Percentiles rank a stretch among this genome's conserved stretches.
These are phyloP conservation scores for Chaetomiaceae sp. DNA, from an alignment of 2,329 filamentous ascomycete genomes.

Conservation along the genomic window DNA sequence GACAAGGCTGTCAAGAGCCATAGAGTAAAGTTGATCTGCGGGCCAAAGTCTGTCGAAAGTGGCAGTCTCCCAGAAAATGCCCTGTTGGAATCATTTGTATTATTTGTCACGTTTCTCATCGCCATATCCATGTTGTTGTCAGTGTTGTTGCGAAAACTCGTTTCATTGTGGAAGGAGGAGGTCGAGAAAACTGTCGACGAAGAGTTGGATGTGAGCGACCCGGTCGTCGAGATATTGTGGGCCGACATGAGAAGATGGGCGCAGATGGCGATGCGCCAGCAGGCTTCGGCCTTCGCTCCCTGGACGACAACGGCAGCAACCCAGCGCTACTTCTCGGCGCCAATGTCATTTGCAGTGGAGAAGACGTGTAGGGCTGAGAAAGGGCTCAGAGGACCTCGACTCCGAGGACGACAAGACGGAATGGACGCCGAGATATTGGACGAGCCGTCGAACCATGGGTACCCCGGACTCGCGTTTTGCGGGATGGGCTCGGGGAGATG, in stretches of 20 bases:
- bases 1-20: conserved; percentile 24
- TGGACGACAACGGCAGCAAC: not conserved
- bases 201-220: not conserved
- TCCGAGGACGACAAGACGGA: conserved; percentile 5
- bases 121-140: not conserved
- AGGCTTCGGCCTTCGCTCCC: not conserved
- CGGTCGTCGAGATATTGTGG: not conserved
- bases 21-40: conserved; percentile 22
- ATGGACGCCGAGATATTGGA: conserved; percentile 14
- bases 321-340: not conserved
- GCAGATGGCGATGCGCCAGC: not conserved
- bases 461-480: conserved; percentile 8
- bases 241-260: not conserved
- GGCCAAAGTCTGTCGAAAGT: conserved; percentile 18
- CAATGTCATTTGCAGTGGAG: not conserved
- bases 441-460: conserved; percentile 11
- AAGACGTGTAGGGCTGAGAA: not conserved
- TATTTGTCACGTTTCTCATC: not conserved
- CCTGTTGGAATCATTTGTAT: not conserved
- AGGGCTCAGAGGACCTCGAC: not conserved
- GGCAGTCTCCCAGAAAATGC: too few species aligned
- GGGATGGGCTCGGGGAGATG: not conserved
- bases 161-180: not conserved
- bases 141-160: not conserved
- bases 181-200: not conserved